phyloP scores from a whole-genome alignment of 202 grass and related monocot genomes.

The Saccharum hybrid region DNA sequence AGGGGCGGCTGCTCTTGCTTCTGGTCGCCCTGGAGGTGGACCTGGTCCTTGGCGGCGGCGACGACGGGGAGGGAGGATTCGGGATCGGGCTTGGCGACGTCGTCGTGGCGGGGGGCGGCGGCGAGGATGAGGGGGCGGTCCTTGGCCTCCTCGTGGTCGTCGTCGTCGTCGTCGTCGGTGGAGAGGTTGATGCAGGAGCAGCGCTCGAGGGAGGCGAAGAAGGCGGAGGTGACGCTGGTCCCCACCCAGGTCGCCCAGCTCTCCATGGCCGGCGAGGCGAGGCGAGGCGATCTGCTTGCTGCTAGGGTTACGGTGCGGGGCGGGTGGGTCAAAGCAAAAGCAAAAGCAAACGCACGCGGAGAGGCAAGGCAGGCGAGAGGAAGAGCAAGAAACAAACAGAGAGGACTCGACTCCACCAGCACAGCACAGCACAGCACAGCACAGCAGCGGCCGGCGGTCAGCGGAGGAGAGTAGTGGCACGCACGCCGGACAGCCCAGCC shows the following conservation, averaged over 20 bases:
- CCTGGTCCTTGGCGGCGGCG: constrained; percentile 30
- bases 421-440: too few species aligned
- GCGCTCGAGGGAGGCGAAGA: constrained; percentile 95
- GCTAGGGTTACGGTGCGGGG: constrained; percentile 33
- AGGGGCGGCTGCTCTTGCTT: constrained; percentile 43
- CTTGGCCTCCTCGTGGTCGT: constrained; percentile 49
- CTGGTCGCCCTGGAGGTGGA: not conserved
- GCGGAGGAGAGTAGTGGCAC: not conserved
- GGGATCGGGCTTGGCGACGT: not conserved
- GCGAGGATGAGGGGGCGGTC: constrained; percentile 57
- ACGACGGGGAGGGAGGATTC: not conserved
- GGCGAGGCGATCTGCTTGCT: not conserved
- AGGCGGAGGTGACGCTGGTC: constrained; percentile 77
- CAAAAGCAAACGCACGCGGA: not conserved
- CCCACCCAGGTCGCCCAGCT: constrained; percentile 72
- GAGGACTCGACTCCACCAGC: not conserved
- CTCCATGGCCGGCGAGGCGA: constrained; percentile 46
- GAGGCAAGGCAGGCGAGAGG: not conserved
- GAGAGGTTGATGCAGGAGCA: constrained; percentile 98
- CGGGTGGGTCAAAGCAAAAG: not conserved
- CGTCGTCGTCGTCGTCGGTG: constrained; percentile 70
- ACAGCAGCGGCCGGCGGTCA: too few species aligned
- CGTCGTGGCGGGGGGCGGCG: constrained; percentile 24
- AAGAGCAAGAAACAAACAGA: too few species aligned
- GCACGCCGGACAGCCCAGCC: not conserved